These are phyloP conservation scores for Mycena rebaudengoi DNA, from an alignment of 768 basidiomycete genomes.

Conservation along the genomic window DNA sequence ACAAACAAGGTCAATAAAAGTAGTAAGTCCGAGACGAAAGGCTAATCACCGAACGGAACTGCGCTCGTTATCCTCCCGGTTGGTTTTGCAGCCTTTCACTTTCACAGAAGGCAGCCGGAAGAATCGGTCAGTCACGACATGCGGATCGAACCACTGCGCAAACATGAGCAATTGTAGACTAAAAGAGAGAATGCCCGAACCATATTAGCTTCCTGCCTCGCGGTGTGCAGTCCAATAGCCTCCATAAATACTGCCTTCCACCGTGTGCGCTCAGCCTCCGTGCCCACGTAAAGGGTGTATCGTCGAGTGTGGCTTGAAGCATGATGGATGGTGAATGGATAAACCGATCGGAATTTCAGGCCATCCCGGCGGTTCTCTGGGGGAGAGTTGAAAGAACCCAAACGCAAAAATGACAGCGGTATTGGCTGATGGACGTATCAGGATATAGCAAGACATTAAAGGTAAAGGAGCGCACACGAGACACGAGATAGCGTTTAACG, in stretches of 20 bases:
- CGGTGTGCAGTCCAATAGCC: conserved; percentile 69
- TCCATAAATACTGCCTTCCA: conserved; percentile 72
- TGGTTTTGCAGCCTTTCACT: conserved; percentile 40
- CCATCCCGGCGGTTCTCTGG: conserved; percentile 74
- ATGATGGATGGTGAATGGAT: conserved; percentile 83
- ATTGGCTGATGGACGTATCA: conserved; percentile 64
- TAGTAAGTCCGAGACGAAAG: neutral
- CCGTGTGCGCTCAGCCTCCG: conserved; percentile 63
- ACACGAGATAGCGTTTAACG: conserved; percentile 63
- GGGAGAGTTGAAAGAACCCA: conserved; percentile 68
- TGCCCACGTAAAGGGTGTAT: conserved; percentile 77
- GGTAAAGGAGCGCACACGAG: conserved; percentile 59
- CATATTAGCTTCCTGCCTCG: conserved; percentile 76
- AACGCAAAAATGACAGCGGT: conserved; percentile 78
- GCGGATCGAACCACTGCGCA: conserved; percentile 73
- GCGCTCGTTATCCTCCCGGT: conserved; percentile 70
- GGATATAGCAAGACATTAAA: neutral
- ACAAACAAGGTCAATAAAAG: conserved; percentile 1
- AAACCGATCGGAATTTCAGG: conserved; percentile 64
- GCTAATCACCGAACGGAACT: conserved; percentile 63
- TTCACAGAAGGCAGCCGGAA: conserved; percentile 61
- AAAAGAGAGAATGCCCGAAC: conserved; percentile 46
- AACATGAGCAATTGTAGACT: neutral
- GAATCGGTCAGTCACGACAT: conserved; percentile 64
- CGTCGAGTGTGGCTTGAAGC: conserved; percentile 65